These are phyloP conservation scores for Citrullus mucosospermus DNA, from an alignment of 306 rosid species.

Conservation along the genomic window DNA sequence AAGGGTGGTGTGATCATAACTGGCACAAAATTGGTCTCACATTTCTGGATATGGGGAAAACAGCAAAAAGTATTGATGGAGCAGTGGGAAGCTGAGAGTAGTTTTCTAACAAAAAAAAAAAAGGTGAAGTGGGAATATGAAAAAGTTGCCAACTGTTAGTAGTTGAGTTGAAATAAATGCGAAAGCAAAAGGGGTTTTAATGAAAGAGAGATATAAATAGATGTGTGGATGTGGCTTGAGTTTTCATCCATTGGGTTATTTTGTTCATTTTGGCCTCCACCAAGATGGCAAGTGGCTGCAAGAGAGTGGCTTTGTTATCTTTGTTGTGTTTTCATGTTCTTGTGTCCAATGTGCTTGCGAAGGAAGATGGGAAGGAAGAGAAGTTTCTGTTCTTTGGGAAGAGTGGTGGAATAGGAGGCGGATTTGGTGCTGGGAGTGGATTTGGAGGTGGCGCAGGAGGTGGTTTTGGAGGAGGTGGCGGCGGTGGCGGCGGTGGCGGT, in stretches of 20 bases:
- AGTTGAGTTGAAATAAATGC: slow-evolving; percentile 39
- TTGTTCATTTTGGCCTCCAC: neutral
- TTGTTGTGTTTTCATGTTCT: slow-evolving; percentile 37
- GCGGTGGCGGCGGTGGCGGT: slow-evolving; percentile 14
- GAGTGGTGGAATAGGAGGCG: slow-evolving; percentile 13
- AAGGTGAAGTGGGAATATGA: neutral
- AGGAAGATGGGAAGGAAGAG: slow-evolving; percentile 22
- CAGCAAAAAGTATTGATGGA: neutral
- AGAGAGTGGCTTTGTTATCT: slow-evolving; percentile 22
- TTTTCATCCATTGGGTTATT: neutral
- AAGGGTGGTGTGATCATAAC: neutral
- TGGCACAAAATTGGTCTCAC: neutral
- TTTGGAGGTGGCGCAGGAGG: slow-evolving; percentile 11
- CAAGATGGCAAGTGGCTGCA: slow-evolving; percentile 21
- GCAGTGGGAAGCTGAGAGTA: neutral
- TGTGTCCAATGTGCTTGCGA: slow-evolving; percentile 44
- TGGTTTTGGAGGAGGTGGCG: neutral
- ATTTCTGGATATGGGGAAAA: neutral
- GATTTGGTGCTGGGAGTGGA: slow-evolving; percentile 9
- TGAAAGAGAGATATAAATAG: neutral
- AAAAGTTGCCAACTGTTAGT: slow-evolving; percentile 22
- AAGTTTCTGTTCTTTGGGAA: slow-evolving; percentile 12
- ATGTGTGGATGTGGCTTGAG: neutral
- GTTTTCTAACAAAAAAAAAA: neutral
- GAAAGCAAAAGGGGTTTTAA: neutral